phyloP scores from a whole-genome alignment of 768 basidiomycete species.

The Leccinum pellstonianum region DNA sequence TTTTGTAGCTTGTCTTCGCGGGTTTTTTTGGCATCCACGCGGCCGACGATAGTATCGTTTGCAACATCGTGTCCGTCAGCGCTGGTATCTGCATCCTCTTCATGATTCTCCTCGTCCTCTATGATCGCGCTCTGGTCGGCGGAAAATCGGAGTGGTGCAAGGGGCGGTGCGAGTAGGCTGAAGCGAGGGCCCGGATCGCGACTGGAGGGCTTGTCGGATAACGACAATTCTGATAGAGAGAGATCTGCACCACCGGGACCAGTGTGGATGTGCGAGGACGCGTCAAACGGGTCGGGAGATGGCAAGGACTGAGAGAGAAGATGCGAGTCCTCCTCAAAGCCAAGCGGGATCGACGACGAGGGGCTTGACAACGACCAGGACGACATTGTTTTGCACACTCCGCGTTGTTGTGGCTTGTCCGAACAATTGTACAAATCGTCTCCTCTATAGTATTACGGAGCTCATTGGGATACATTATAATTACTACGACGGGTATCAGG shows the following conservation, averaged over 20 bases:
- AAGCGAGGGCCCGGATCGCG: slow-evolving; percentile 32
- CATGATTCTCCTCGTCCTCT: slow-evolving; percentile 24
- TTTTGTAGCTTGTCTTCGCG: slow-evolving; percentile 74
- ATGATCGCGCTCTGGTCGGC: slow-evolving; percentile 26
- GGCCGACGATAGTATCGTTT: slow-evolving; percentile 28
- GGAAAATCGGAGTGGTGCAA: slow-evolving; percentile 16
- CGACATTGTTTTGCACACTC: slow-evolving; percentile 18
- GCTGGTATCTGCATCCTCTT: slow-evolving; percentile 12
- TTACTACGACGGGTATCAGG: background rate
- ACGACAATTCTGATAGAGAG: slow-evolving; percentile 56
- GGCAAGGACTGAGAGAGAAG: slow-evolving; percentile 50
- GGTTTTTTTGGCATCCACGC: slow-evolving; percentile 31
- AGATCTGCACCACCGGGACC: slow-evolving; percentile 50
- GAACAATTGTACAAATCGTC: background rate
- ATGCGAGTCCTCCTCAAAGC: slow-evolving; percentile 32
- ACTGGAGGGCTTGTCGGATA: slow-evolving; percentile 34
- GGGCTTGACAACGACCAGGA: slow-evolving; percentile 32
- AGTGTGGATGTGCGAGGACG: slow-evolving; percentile 34
- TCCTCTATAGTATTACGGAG: background rate
- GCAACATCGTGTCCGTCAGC: slow-evolving; percentile 14
- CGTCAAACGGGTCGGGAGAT: slow-evolving; percentile 31
- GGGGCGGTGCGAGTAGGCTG: slow-evolving; percentile 33
- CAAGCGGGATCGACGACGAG: slow-evolving; percentile 28
- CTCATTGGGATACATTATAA: background rate
- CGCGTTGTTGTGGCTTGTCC: background rate